These are phyloP conservation scores for Coemansia brasiliensis DNA, from an alignment of 192 early-diverging fungal genomes.

Conservation along the genomic window DNA sequence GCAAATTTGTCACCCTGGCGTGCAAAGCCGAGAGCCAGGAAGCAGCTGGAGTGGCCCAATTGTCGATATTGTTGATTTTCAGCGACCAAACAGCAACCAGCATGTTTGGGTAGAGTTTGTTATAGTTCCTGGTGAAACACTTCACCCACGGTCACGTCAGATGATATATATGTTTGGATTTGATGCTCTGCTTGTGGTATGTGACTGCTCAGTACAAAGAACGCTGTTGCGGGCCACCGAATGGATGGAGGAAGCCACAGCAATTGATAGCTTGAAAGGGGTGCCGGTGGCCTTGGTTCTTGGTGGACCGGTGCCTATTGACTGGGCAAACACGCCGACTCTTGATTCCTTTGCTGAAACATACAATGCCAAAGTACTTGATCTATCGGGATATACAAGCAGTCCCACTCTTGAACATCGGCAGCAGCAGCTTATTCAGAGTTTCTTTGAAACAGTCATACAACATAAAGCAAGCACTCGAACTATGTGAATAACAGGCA, in stretches of 20 bases:
- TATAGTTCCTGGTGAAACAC: slow-evolving; percentile 42
- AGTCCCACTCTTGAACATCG: slow-evolving; percentile 7
- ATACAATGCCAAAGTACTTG: slow-evolving; percentile 23
- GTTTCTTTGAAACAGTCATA: slow-evolving; percentile 17
- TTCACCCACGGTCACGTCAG: slow-evolving; percentile 39
- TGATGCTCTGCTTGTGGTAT: slow-evolving; percentile 44
- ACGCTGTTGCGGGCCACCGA: slow-evolving; percentile 36
- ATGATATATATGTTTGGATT: slow-evolving; percentile 44
- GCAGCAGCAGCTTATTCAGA: slow-evolving; percentile 7
- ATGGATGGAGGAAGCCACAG: slow-evolving; percentile 45
- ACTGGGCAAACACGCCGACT: slow-evolving; percentile 24
- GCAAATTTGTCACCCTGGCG: slow-evolving; percentile 30
- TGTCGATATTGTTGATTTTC: slow-evolving; percentile 33
- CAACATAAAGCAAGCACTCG: slow-evolving; percentile 8
- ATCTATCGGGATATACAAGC: slow-evolving; percentile 32
- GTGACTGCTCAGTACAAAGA: slow-evolving; percentile 28
- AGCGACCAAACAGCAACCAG: slow-evolving; percentile 10
- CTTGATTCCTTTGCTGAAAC: slow-evolving; percentile 28
- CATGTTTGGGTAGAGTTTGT: slow-evolving; percentile 46
- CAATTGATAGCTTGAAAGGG: not conserved
- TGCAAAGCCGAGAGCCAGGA: not conserved
- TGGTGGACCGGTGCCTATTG: slow-evolving; percentile 24
- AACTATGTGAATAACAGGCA: too few species aligned
- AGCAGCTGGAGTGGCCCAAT: slow-evolving; percentile 20
- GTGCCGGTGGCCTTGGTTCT: slow-evolving; percentile 40